Base-by-base conservation (phyloP, 768 basidiomycete genomes). In the Naganishia antarctica region DNA sequence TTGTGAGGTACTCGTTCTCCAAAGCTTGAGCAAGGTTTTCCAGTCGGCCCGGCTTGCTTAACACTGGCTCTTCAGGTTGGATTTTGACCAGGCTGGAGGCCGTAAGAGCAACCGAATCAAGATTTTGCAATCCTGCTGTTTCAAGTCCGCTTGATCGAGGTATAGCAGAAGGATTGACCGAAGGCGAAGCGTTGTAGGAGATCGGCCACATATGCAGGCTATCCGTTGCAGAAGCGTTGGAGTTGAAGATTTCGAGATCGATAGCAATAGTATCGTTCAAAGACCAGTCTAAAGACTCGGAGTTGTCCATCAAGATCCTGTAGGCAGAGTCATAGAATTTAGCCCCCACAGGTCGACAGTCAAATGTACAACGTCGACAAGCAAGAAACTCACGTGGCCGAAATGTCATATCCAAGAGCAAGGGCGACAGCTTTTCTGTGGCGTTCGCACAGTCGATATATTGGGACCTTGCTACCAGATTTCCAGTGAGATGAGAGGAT, bases 11-110 rank as follows among this genome's bases (percentile, higher is more conserved):
- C 37, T 57, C 53, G 37, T 34, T 57, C 23, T 57, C 53, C 12
- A 57, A 8, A 23, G 53, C 53, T 37, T 34, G 37, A 57, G 53
- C 53, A 11, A 57, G 34, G 23, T 57, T 57, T 16, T 57, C 25
- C 3, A 57, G 53, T 57, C 53, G n/a, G 4, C 53, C 53, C 6
- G 53, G 53, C 40, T 41, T 57, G 4, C 3, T 37, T 41, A 11
- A 34, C 1, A 4, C n/a, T 13, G 34, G 37, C 29, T 32, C 29
- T 34, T 51, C 11, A 13, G 8, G 15, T 2, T 32, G 18, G 2
- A 4, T 4, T 2, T 34, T 16, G 16, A 21, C 23, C 11, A 51
- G 31, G 31, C 4, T n/a, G 31, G 16, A n/a, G 8, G 11, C n/a
- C 18, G 43, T 12, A 15, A 8, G 31, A 13, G 31, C 26, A 49